phyloP scores from a whole-genome alignment of 768 basidiomycete genomes.

The Exsudoporus frostii region DNA sequence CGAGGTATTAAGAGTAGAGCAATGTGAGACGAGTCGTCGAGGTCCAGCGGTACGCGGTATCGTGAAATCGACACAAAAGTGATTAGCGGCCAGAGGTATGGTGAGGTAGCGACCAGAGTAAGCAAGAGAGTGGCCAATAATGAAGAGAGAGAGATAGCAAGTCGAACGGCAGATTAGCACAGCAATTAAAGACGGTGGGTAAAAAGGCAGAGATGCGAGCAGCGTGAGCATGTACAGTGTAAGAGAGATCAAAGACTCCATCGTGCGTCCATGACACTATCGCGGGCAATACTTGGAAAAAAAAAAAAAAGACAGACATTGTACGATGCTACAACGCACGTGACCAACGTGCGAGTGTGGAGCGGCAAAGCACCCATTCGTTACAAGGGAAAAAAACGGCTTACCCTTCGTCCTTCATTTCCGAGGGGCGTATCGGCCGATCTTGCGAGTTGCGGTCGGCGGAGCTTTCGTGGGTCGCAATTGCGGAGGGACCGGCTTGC shows the following conservation, averaged over 20 bases:
- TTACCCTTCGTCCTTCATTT: conserved; percentile 85
- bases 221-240: conserved; percentile 19
- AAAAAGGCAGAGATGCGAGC: conserved; percentile 10
- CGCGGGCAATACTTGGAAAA: conserved; percentile 12
- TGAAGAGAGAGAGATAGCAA: conserved; percentile 21
- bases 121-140: conserved; percentile 30
- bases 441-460: conserved; percentile 37
- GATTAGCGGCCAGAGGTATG: conserved; percentile 35
- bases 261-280: conserved; percentile 29
- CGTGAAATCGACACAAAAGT: conserved; percentile 32
- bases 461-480: conserved; percentile 36
- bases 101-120: conserved; percentile 33
- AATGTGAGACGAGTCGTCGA: conserved; percentile 27
- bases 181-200: conserved; percentile 21
- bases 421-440: conserved; percentile 60
- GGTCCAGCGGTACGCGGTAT: conserved; percentile 38
- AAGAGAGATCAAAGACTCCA: conserved; percentile 13
- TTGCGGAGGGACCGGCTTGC: conserved; percentile 28
- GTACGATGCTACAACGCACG: conserved; percentile 12
- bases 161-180: conserved; percentile 28
- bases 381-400: conserved; percentile 32
- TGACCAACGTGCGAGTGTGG: conserved; percentile 6
- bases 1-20: conserved; percentile 29
- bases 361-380: conserved; percentile 15
- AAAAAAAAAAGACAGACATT: conserved; percentile 5